These are phyloP conservation scores for Diaporthe citrichinensis DNA, from an alignment of 2,329 filamentous ascomycete genomes.

Conservation along the genomic window DNA sequence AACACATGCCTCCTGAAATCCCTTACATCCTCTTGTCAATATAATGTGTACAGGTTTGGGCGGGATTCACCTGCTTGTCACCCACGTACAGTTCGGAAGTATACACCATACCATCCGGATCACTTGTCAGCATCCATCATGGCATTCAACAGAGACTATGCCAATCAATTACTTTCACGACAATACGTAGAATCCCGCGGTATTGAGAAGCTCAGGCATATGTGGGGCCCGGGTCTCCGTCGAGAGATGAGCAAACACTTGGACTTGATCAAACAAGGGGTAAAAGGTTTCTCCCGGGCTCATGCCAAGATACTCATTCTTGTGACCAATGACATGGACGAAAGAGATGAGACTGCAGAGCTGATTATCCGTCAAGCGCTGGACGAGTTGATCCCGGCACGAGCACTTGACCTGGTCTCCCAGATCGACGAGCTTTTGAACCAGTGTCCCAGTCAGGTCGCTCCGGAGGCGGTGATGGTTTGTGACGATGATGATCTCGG, in stretches of 20 bases:
- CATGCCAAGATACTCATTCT: background rate
- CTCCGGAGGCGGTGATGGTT: background rate
- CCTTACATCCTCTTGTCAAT: too few species aligned
- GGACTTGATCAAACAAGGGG: slow-evolving; percentile 21
- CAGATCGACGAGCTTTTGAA: background rate
- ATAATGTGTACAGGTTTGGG: too few species aligned
- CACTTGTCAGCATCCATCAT: background rate
- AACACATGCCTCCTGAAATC: too few species aligned
- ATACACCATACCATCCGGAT: too few species aligned
- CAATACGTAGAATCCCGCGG: background rate
- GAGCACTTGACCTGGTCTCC: background rate
- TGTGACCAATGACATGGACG: background rate
- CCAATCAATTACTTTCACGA: too few species aligned
- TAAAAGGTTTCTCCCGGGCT: background rate
- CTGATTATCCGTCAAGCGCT: background rate
- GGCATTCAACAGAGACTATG: too few species aligned
- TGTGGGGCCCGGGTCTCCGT: background rate
- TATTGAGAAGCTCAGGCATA: background rate
- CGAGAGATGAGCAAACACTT: slow-evolving; percentile 1
- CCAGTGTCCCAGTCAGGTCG: background rate
- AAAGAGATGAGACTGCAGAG: slow-evolving; percentile 29
- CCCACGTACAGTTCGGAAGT: background rate
- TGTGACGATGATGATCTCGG: slow-evolving; percentile 10
- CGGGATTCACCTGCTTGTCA: too few species aligned
- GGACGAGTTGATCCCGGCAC: background rate